Base-by-base conservation (phyloP, 2,329 filamentous ascomycete genomes). In the Emergomyces africanus region DNA sequence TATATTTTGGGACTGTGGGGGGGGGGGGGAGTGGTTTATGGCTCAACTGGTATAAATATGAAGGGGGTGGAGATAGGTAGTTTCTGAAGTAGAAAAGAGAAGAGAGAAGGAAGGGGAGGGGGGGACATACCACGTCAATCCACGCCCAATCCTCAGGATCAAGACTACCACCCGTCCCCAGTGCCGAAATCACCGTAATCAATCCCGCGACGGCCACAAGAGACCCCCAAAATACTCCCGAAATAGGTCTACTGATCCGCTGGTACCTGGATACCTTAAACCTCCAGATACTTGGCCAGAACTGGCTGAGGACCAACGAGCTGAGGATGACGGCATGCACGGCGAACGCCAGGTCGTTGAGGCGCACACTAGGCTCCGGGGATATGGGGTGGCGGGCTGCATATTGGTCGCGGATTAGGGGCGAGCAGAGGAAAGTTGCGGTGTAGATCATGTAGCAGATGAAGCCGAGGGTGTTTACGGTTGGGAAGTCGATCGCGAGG, bases 341-440 rank as follows among this genome's bases (percentile, higher is more conserved):
- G 18, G 91, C 90, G 71, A 97, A 97, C 15, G 85, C 83, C 61
- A 97, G 81, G 75, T 99, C 94, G 74, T 97, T 97, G 74, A 89
- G 83, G 59, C 87, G 84, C 35, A 96, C 91, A 0, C 91, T 94
- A 2, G 92, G 90, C 49, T 87, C 82, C 8, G 89, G 84, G 4
- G 86, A 84, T 51, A 81, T 73, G 2, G 82, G 83, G 72, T 97
- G 84, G 61, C 94, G 85, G 20, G 82, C 80, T 25, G 90, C 90
- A 77, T 99, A 99, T 71, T 97, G 89, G 41, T 77, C 72, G 57
- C 88, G 86, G 59, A 97, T 86, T 15, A 83, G 74, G 1, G 88
- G 80, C 20, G 90, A 95, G 74, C 84, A 95, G 65, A 92, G 84
- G 68, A 97, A 89, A 1, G 84, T 78, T 9, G 78, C 71, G 54